Base-by-base conservation (phyloP, 345 rosid genomes). In the Lepidium sativum region DNA sequence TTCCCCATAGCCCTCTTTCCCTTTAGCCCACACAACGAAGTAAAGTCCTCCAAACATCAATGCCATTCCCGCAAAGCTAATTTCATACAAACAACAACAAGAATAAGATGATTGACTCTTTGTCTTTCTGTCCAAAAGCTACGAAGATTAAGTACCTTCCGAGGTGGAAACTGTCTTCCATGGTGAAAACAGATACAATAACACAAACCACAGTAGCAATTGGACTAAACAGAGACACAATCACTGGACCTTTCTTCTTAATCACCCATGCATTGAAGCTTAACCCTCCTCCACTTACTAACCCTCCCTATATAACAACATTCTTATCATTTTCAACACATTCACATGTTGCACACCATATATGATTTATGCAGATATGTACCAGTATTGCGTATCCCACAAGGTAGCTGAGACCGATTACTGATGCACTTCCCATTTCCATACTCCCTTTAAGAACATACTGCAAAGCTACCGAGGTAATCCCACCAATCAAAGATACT, bases 211-310 rank as follows among this genome's bases (percentile, higher is more conserved):
- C 84, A 0, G 96, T 86, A 6, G 82, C 80, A 37, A 86, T 82
- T 39, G 99, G 99, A 78, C 74, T 83, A 65, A 95, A 95, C 80
- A 91, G 73, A 49, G 99, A 84, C 21, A 80, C 94, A 9, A 86
- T 59, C 56, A 95, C 96, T 2, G 96, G 96, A 35, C 99, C 99
- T 59, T 83, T 81, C 71, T 74, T 86, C 84, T 81, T 85, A 71
- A 88, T 79, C 51, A 89, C 97, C 97, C 96, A 95, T 67, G 86
- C 94, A 50, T 73, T 88, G 80, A 95, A 95, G 78, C 96, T 87
- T 17, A 81, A 57, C 57, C 81, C 77, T 44, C 77, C 84, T 65
- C 96, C 98, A 11, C 77, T 42, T n/a, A 83, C 75, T 0, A 71
- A 51, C 15, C 98, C 99, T 63, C 74, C 87, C 97, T 88, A 39